Evolutionary conservation across 768 basidiomycete species (phyloP), one percentile per base, ranked within the genome.

Genomic region (Sutorius australiensis): DNA sequence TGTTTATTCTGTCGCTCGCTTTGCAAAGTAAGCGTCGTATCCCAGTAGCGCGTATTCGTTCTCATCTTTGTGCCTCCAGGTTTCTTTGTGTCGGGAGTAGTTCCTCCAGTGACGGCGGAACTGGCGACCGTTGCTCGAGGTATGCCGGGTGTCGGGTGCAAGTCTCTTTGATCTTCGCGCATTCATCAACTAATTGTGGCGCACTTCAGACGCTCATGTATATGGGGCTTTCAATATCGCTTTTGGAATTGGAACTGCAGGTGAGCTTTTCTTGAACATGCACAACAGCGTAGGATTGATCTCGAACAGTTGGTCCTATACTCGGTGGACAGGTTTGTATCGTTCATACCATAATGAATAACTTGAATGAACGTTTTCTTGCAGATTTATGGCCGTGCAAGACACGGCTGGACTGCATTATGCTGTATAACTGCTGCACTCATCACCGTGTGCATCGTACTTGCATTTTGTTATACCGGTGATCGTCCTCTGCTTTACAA

Each of bases 171-270:
- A 28, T 36, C 31, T 50, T 11, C 19, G 17, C 43, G 19, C 8
- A 28, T 55, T 30, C 37, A 17, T 42, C 39, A 42, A 42, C 37
- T 54, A 39, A 57, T 19, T 38, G 13, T 28, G 10, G 27, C 16
- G 46, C 42, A 17, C 24, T 19, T 28, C 58, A 89, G 88, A 85
- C 67, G 87, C 79, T 1, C 87, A 89, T 60, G 76, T 86, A 3
- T 90, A 87, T 60, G 87, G 82, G 4, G 83, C 81, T 0, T 88
- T 87, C 63, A 91, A 89, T 68, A 62, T 89, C 11, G 81, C 80
- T 3, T 88, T 82, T 55, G 87, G 84, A 2, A 63, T 86, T 51
- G 87, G 86, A 30, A 77, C 82, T 32, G 70, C 80, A 42, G 62
- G 87, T 87, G 58, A 65, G 79, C 71, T 16, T 16, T 12, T 31